Evolutionary conservation across 768 basidiomycete species (phyloP).

Genomic region (Boletus sensibilis): DNA sequence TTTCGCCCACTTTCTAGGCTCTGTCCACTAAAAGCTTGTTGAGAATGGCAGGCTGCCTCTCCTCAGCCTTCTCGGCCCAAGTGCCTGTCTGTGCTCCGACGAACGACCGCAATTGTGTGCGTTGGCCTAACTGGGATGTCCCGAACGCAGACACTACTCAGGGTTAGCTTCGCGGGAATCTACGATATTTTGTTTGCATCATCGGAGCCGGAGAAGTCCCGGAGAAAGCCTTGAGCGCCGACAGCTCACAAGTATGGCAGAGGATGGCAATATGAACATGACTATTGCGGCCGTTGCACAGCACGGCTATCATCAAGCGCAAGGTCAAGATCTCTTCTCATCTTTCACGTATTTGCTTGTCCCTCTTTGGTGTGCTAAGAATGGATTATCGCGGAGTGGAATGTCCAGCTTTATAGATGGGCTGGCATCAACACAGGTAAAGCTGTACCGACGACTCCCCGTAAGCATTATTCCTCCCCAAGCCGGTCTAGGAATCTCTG

Average conservation of each 20-base stretch:
- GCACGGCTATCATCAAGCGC: constrained; percentile 33
- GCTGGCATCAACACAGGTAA: constrained; percentile 17
- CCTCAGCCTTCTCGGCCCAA: not conserved
- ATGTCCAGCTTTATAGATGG: constrained; percentile 27
- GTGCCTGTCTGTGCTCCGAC: not conserved
- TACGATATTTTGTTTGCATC: constrained; percentile 1
- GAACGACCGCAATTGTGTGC: not conserved
- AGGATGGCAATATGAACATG: constrained; percentile 24
- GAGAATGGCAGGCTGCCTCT: not conserved
- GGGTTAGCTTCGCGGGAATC: constrained; percentile 28
- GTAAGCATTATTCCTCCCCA: constrained; percentile 12
- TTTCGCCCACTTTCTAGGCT: constrained; percentile 1
- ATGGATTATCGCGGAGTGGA: constrained; percentile 27
- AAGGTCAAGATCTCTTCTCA: constrained; percentile 26
- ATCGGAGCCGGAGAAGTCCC: constrained; percentile 22
- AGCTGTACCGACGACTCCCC: constrained; percentile 17
- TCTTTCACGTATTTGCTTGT: constrained; percentile 19
- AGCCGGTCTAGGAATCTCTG: not conserved
- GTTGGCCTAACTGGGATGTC: not conserved
- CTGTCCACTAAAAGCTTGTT: constrained; percentile 1
- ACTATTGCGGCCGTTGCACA: constrained; percentile 29
- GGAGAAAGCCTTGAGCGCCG: constrained; percentile 30
- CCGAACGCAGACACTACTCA: constrained; percentile 5
- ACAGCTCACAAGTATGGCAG: constrained; percentile 30
- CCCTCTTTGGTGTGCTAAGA: constrained; percentile 18